Base-by-base conservation (phyloP, 106 monocot species). In the Allium fistulosum region DNA sequence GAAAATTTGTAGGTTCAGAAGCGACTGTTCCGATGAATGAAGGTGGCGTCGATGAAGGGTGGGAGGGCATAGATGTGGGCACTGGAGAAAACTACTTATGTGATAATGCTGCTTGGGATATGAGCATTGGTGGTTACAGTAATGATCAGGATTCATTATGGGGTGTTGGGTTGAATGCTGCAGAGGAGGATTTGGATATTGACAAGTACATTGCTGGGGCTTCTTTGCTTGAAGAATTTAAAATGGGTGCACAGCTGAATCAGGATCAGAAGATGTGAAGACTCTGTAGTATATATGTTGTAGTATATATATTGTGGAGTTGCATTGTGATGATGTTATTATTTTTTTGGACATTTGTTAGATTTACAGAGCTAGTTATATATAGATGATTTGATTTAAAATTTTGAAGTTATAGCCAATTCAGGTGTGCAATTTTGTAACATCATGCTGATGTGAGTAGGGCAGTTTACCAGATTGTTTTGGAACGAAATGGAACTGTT, bases 101-200 rank as follows among this genome's bases (percentile, higher is more conserved):
- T 67, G 59, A 8, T 16, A 37, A 55, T 65, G 58, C 76, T 70
- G 58, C 26, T 8, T 74, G 65, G 76, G 70, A 71, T 10, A 69
- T 17, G 52, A 67, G 65, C 22, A 51, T 70, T 26, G 82, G 70
- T 16, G 51, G 9, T 52, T 51, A 48, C 52, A 76, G 47, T 16
- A 27, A 11, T 58, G 79, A 67, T 49, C 52, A 49, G 58, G 67
- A 49, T 57, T 27, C 53, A 7, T 48, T 76, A 15, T 82, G 82
- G 82, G 76, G 79, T 26, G 59, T 74, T 59, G 76, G 72, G 45
- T 62, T 74, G 17, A 49, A 75, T 11, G 11, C 37, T 2, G 15
- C 46, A 1, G 78, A 69, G 46, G 86, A 68, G 59, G 62, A 16
- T 45, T 48, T 86, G 52, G 58, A 75, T 47, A 71, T 73, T 57